Conservation (phyloP, 306 rosid species). For the Dryas drummondii region DNA sequence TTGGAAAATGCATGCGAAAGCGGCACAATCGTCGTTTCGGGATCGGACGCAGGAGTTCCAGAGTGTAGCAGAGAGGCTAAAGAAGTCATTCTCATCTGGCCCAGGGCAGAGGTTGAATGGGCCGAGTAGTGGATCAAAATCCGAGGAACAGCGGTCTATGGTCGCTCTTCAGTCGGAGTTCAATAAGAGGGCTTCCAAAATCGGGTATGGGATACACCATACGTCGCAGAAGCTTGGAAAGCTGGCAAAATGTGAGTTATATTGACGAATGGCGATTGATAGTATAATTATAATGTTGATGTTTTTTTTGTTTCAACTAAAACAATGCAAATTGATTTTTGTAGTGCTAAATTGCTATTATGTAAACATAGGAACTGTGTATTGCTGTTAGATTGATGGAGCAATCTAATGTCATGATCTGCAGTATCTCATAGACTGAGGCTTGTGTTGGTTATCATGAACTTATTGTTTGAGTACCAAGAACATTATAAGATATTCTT, state of each 20-base stretch:
- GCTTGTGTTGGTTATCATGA: neutral
- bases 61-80: constrained; percentile 69
- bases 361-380: neutral
- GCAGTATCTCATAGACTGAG: too few species aligned
- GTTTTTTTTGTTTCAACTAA: neutral
- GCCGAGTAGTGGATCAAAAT: constrained; percentile 51
- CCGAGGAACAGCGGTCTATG: constrained; percentile 70
- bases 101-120: constrained; percentile 50
- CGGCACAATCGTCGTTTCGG: constrained; percentile 70
- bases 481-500: neutral
- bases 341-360: neutral
- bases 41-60: constrained; percentile 87
- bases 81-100: constrained; percentile 54
- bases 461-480: neutral
- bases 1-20: constrained; percentile 54
- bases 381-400: neutral
- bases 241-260: constrained; percentile 76
- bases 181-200: constrained; percentile 80
- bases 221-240: constrained; percentile 92
- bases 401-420: too few species aligned
- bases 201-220: constrained; percentile 88
- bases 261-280: neutral
- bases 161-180: constrained; percentile 78
- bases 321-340: neutral
- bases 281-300: neutral